Base-by-base conservation (phyloP, 768 basidiomycete genomes). In the Cyclocybe cylindracea region DNA sequence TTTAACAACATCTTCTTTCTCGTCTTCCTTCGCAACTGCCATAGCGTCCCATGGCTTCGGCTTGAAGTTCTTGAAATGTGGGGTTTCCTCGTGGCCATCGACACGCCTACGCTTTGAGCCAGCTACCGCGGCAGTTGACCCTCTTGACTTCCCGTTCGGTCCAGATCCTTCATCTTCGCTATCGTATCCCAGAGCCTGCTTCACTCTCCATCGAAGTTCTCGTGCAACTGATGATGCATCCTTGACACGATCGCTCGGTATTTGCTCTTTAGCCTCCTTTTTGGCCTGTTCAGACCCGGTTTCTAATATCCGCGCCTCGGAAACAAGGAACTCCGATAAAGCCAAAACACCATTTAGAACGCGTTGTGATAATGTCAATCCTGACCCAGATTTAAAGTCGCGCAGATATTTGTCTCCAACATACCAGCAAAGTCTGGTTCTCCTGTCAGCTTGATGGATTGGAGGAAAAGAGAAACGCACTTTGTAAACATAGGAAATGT, bases 361-460 rank as follows among this genome's bases (percentile, higher is more conserved):
- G 35, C 93, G 84, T 8, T 67, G 50, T 19, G 73, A 57, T 44
- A 74, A 68, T 18, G 61, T 60, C 32, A 50, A 57, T 14, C 69
- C 70, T 11, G 67, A 57, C 14, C 76, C 73, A 33, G 76, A 71
- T 64, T 83, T 87, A 33, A 96, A 69, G 56, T 91, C 87, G 37
- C 85, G 80, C 43, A 88, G 71, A 65, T 87, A 88, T 60, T 85
- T 87, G 59, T 94, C 90, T 2, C 84, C 93, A 10, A 89, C 88
- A 62, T 94, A 95, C 93, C 92, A 95, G 57, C 89, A 91, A 14
- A 96, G 76, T 68, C 91, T 94, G 54, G 9, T n/a, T 24, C 9
- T 46, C 43, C 38, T 24, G 18, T 48, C 34, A 43, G 33, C 10
- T 16, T 19, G n/a, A 6, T 35, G 16, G 10, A 10, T 18, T 38